phyloP scores from a whole-genome alignment of 2,329 filamentous ascomycete species.

The Talaromyces piceae region DNA sequence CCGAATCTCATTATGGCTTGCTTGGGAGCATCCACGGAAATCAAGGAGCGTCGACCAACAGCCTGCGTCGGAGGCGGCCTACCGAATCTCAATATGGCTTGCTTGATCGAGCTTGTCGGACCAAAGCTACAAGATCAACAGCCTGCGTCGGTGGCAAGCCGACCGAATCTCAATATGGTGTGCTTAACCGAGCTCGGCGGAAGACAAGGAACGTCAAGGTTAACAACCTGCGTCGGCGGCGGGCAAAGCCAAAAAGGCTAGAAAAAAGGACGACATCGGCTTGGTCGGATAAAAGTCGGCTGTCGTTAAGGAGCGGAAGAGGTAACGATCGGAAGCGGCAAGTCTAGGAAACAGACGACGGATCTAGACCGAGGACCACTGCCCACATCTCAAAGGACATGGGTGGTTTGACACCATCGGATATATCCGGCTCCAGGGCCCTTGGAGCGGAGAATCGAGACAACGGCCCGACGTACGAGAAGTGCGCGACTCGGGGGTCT shows the following conservation, averaged over 20 bases:
- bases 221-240: not conserved
- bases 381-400: not conserved
- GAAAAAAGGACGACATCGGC: not conserved
- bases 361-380: not conserved
- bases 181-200: not conserved
- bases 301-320: constrained; percentile 3
- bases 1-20: not conserved
- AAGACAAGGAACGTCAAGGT: no score
- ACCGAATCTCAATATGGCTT: no score
- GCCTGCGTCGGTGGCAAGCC: not conserved
- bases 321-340: not conserved
- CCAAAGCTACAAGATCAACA: no score
- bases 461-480: constrained; percentile 4
- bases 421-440: not conserved
- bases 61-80: not conserved
- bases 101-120: no score
- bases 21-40: not conserved
- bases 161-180: not conserved
- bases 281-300: constrained; percentile 1
- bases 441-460: not conserved
- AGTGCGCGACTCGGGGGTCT: not conserved
- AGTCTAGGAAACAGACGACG: not conserved
- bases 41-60: not conserved
- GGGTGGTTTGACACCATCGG: constrained; percentile 4
- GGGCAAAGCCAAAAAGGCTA: not conserved